Conservation (phyloP, 2,329 filamentous ascomycete genomes). For the Pseudocercospora vitis region DNA sequence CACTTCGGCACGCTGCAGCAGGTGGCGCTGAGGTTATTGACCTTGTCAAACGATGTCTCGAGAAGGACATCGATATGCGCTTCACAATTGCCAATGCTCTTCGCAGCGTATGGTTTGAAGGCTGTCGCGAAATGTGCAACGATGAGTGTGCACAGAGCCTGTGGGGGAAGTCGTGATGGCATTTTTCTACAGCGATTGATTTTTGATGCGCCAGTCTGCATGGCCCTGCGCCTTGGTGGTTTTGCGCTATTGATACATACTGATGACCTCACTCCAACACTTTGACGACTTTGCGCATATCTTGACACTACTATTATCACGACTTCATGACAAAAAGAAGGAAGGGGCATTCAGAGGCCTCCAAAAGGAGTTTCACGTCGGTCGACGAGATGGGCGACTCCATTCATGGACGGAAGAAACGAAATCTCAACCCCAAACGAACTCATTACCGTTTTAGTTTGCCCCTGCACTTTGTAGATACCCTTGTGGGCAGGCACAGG, state of each 20-base stretch:
- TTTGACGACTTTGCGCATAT: not conserved
- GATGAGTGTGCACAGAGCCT: slow-evolving; percentile 17
- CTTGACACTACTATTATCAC: not conserved
- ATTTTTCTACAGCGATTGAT: no score
- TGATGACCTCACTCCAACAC: not conserved
- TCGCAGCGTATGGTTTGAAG: slow-evolving; percentile 56
- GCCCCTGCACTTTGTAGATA: not conserved
- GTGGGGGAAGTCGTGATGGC: not conserved
- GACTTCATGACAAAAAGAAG: slow-evolving; percentile 10
- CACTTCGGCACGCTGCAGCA: slow-evolving; percentile 48
- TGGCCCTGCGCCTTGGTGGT: not conserved
- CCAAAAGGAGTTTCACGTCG: not conserved
- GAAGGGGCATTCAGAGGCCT: not conserved
- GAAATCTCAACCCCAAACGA: no score
- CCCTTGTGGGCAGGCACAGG: not conserved
- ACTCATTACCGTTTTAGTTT: no score
- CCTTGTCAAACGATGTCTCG: slow-evolving; percentile 60
- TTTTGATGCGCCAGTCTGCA: no score
- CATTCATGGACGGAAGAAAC: not conserved
- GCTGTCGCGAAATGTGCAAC: slow-evolving; percentile 27
- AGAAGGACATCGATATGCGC: slow-evolving; percentile 55
- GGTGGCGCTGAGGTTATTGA: slow-evolving; percentile 52
- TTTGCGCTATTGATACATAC: not conserved
- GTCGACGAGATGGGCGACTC: not conserved
- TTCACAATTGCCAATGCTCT: slow-evolving; percentile 60